These are phyloP conservation scores for Gracilaria vermiculophylla DNA, from an alignment of 23 red algal genomes.

Conservation along the genomic window DNA sequence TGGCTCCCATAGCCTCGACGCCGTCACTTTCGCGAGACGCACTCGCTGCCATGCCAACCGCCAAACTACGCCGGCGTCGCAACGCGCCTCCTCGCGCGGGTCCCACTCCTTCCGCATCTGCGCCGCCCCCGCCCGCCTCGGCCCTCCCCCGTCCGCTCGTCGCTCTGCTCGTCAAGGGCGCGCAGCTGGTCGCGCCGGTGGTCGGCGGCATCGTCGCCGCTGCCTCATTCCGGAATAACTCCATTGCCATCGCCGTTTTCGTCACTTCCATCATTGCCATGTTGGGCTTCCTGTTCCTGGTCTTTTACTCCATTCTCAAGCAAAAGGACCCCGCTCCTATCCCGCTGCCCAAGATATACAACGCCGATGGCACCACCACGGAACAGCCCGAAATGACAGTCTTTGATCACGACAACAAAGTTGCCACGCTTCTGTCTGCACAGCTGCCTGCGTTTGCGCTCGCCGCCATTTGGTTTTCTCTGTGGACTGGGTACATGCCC, in stretches of 20 bases:
- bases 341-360: slow-evolving; percentile 22
- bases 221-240: slow-evolving; percentile 5
- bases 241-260: slow-evolving; percentile 16
- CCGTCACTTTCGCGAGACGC: too few relatives aligned
- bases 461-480: slow-evolving; percentile 36
- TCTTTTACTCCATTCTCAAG: slow-evolving; percentile 32
- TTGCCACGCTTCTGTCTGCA: slow-evolving; percentile 25
- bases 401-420: slow-evolving; percentile 50
- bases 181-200: not conserved
- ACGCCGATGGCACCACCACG: slow-evolving; percentile 21
- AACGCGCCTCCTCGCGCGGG: not conserved
- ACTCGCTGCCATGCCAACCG: not conserved
- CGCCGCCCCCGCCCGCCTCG: not conserved
- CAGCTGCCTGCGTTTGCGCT: slow-evolving; percentile 22
- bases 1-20: too few relatives aligned
- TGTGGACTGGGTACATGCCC: slow-evolving; percentile 12
- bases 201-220: not conserved
- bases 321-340: slow-evolving; percentile 21
- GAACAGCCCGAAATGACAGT: slow-evolving; percentile 14
- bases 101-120: not conserved
- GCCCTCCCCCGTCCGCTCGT: not conserved
- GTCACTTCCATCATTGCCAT: not conserved
- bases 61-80: not conserved
- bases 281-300: not conserved
- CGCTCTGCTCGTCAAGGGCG: not conserved